A percentile compares a stretch with the other conserved stretches of the same genome.
Evolutionary conservation across 176 grass and related monocot genomes (phyloP).

Genomic region (Hordeum vulgare): MorexV3_pseudomolecules_assembly NC_058520.1:523619026-523619525

Average conservation of each 20-base stretch:
- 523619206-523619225: conserved; percentile 48
- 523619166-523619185: not conserved
- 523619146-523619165: not conserved
- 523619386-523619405: not conserved
- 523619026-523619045: not conserved
- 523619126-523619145: conserved; percentile 33
- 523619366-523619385: not conserved
- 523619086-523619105: conserved; percentile 53
- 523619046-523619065: conserved; percentile 32
- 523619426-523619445: not conserved
- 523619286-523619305: not conserved
- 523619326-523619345: not conserved
- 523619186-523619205: not conserved
- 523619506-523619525: not conserved
- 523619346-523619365: not conserved
- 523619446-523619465: not conserved
- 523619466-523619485: not conserved
- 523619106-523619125: conserved; percentile 47
- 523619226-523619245: conserved; percentile 47
- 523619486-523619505: not conserved
- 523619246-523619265: conserved; percentile 36
- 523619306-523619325: not conserved
- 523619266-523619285: conserved; percentile 26
- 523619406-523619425: not conserved
- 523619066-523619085: conserved; percentile 86